These are phyloP conservation scores for Babjeviella inositovora DNA, from an alignment of 805 yeast species.

Conservation along the genomic window DNA sequence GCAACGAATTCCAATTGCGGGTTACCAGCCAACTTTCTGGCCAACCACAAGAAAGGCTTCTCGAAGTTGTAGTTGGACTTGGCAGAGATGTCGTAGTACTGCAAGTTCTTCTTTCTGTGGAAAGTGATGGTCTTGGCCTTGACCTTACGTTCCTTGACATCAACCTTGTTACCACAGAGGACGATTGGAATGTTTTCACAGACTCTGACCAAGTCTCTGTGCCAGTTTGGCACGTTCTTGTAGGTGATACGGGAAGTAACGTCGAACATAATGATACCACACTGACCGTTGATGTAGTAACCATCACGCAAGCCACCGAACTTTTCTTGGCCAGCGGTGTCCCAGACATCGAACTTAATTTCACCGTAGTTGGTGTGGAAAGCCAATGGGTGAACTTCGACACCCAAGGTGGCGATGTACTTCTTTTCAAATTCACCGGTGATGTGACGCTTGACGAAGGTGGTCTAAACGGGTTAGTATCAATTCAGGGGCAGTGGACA, in stretches of 20 bases:
- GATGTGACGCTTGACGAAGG: conserved; percentile 98
- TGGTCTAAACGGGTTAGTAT: conserved; percentile 36
- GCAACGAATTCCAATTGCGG: conserved; percentile 97
- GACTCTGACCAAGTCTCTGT: conserved; percentile 98
- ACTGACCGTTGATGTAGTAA: conserved; percentile 97
- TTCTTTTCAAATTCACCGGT: conserved; percentile 99
- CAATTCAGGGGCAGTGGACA: not conserved
- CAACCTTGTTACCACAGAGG: conserved; percentile 98
- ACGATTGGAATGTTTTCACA: conserved; percentile 99
- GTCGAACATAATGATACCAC: conserved; percentile 99
- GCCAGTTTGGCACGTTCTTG: conserved; percentile 99
- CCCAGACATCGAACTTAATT: conserved; percentile 99
- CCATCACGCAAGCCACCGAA: conserved; percentile 99
- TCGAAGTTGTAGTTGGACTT: conserved; percentile 99
- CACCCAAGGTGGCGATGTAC: conserved; percentile 98
- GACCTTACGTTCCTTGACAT: conserved; percentile 98
- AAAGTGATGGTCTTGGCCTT: conserved; percentile 99
- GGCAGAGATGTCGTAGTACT: conserved; percentile 98
- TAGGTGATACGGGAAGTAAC: conserved; percentile 98
- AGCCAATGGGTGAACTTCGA: conserved; percentile 96
- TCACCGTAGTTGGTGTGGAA: conserved; percentile 98
- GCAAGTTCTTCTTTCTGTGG: conserved; percentile 99
- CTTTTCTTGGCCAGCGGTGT: conserved; percentile 99
- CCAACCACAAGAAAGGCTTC: conserved; percentile 99
- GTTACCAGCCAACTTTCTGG: conserved; percentile 97